These are phyloP conservation scores for Thalassiosira profunda DNA, from an alignment of 108 stramenopile species.

Conservation along the genomic window DNA sequence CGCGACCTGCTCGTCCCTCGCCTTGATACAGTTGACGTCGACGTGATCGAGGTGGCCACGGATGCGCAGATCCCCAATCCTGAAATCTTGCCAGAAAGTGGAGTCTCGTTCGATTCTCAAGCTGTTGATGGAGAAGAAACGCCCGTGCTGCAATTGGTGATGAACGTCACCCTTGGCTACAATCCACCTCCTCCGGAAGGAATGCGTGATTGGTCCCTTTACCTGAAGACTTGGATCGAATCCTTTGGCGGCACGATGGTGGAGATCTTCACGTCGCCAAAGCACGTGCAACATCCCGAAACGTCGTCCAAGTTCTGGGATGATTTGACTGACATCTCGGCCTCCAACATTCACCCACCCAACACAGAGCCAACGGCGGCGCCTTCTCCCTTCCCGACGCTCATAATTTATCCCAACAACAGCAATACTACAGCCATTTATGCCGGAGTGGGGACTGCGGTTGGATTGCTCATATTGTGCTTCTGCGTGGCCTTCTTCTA, in stretches of 20 bases:
- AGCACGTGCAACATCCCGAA: constrained; percentile 46
- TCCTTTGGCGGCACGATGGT: constrained; percentile 44
- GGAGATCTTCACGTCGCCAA: constrained; percentile 45
- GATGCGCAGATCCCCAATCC: constrained; percentile 28
- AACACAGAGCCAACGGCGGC: constrained; percentile 11
- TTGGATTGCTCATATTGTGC: constrained; percentile 1
- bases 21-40: constrained; percentile 25
- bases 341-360: constrained; percentile 27
- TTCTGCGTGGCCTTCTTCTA: constrained; percentile 6
- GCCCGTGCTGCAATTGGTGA: constrained; percentile 35
- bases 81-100: too few species aligned
- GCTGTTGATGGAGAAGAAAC: constrained; percentile 6
- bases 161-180: constrained; percentile 43
- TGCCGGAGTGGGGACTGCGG: neutral
- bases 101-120: too few species aligned
- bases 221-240: constrained; percentile 47
- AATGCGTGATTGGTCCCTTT: constrained; percentile 46
- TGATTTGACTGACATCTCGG: constrained; percentile 27
- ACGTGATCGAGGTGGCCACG: constrained; percentile 11
- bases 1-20: constrained; percentile 30
- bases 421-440: constrained; percentile 5
- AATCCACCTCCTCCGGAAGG: constrained; percentile 35
- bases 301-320: constrained; percentile 48
- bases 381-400: constrained; percentile 31
- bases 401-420: constrained; percentile 33